Base-by-base conservation (phyloP, 139 green algal species). In the Bryopsis sp. region DNA sequence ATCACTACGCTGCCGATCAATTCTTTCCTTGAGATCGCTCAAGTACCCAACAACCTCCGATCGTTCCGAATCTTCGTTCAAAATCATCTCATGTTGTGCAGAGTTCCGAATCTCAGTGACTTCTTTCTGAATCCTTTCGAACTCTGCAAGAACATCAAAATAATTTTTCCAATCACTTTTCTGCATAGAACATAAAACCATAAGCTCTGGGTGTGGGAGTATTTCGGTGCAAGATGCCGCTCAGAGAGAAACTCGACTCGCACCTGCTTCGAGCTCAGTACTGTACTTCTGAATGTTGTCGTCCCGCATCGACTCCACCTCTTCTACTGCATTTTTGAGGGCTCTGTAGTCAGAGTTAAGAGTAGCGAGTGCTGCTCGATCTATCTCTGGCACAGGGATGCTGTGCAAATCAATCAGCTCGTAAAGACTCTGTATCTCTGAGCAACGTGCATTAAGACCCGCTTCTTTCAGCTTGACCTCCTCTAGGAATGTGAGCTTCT, bases 11-110 rank as follows among this genome's bases (percentile, higher is more conserved):
- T 81, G 75, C 34, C 43, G 32, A 33, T 81, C 75, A 39, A 84
- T 67, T 5, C 67, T 65, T 37, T 75, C 62, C 38, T 76, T 64
- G 34, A 88, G 78, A 31, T 82, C 59, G 37, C 60, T 73, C 58
- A 88, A 74, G 74, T 80, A 76, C n/a, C 46, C 34, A 6, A 83
- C 36, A 48, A 82, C 78, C 57, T 75, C 72, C 33, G 83, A 79
- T 6, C 62, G 64, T 50, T 85, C 75, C 34, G 64, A 77, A 2
- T 79, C 70, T 47, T 82, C 78, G 46, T 76, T 70, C 39, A 95
- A 80, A 26, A 95, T 78, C 74, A 88, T 85, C 76, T 93, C 86
- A 34, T 88, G 68, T 72, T 87, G 76, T n/a, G 81, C 84, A 35
- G 70, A 59, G 8, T 70, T 71, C 37, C 81, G 77, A 46, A 93